phyloP scores from a whole-genome alignment of 2,329 filamentous ascomycete genomes.

The Septoria petroselini region DNA sequence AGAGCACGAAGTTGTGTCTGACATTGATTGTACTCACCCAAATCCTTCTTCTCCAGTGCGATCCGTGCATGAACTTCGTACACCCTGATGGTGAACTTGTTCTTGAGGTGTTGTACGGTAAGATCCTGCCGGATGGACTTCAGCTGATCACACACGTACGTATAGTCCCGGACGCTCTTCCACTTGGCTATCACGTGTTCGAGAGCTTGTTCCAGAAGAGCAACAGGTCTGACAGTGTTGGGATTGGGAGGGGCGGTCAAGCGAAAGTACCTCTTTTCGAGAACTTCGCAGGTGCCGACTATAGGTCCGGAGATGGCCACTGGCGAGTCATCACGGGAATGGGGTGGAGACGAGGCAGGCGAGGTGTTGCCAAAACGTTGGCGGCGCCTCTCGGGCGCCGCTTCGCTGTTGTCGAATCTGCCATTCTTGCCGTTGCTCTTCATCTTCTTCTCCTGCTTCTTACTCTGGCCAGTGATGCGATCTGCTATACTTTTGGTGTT shows the following conservation, averaged over 20 bases:
- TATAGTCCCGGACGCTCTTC: conserved; percentile 89
- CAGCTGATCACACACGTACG: conserved; percentile 98
- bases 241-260: conserved; percentile 86
- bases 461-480: conserved; percentile 65
- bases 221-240: conserved; percentile 80
- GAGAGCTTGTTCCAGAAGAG: conserved; percentile 75
- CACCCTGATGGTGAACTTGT: conserved; percentile 90
- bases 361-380: conserved; percentile 66
- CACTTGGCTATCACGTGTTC: conserved; percentile 91
- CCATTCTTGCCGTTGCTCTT: conserved; percentile 39
- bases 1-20: conserved; percentile 94
- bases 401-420: conserved; percentile 57
- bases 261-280: conserved; percentile 94
- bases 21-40: conserved; percentile 99
- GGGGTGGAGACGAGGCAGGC: conserved; percentile 52
- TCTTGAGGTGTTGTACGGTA: conserved; percentile 95
- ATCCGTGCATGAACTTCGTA: conserved; percentile 98
- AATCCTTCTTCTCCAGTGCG: conserved; percentile 94
- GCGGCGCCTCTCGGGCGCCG: conserved; percentile 81
- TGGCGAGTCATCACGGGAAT: conserved; percentile 48
- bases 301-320: conserved; percentile 62
- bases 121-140: conserved; percentile 97
- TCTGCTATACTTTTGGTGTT: conserved; percentile 63
- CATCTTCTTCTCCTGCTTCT: conserved; percentile 46
- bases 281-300: conserved; percentile 74